Conservation (phyloP, 768 basidiomycete species). For the Boletus sensibilis region DNA sequence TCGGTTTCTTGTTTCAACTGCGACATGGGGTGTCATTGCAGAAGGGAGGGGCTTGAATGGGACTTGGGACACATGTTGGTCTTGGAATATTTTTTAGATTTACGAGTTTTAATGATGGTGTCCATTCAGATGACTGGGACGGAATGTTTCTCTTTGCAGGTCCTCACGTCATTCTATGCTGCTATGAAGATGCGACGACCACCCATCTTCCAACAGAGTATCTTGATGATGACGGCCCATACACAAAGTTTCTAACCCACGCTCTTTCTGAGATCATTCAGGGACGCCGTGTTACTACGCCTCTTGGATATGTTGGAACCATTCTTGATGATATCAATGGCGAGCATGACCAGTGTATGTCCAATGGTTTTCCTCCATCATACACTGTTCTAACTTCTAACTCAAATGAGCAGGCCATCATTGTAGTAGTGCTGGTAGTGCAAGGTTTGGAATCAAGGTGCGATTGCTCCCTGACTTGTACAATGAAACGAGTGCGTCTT, state of each 20-base stretch:
- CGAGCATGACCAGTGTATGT: neutral
- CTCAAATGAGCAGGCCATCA: neutral
- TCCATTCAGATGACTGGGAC: neutral
- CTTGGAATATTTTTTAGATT: neutral
- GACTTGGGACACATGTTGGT: neutral
- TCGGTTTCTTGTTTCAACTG: neutral
- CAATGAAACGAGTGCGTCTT: constrained; percentile 2
- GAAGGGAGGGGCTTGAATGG: neutral
- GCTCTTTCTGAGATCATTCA: neutral
- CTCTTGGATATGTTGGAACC: neutral
- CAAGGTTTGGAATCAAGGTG: neutral
- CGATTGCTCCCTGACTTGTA: neutral
- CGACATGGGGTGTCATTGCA: neutral
- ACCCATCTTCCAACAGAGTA: neutral
- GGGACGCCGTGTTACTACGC: neutral
- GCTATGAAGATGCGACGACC: neutral
- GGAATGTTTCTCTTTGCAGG: constrained; percentile 12
- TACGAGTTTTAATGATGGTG: neutral
- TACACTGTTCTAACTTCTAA: neutral
- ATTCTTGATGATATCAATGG: constrained; percentile 6
- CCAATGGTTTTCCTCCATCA: neutral
- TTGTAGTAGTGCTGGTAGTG: neutral
- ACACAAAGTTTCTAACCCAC: neutral
- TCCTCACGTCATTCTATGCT: constrained; percentile 7
- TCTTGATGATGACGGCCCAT: neutral